These are phyloP conservation scores for Solanum pennellii DNA, from an alignment of 257 asterid species.

Conservation along the genomic window DNA sequence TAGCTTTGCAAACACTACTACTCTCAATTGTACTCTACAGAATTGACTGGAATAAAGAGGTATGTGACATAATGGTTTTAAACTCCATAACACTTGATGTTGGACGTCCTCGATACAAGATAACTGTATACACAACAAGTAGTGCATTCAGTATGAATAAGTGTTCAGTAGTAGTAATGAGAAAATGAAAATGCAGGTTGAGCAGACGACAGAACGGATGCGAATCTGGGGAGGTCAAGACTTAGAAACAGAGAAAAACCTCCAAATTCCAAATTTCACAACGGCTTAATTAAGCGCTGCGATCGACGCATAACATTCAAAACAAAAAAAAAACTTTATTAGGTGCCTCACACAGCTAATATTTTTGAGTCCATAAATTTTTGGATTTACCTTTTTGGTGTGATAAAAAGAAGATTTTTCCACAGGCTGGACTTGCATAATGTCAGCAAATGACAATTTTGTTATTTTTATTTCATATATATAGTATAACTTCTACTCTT, in stretches of 20 bases:
- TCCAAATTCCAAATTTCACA: neutral
- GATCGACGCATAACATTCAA: neutral
- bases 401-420: neutral
- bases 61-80: neutral
- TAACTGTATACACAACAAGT: neutral
- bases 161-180: neutral
- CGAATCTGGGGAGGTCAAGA: constrained; percentile 56
- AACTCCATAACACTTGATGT: neutral
- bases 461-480: no score
- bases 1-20: constrained; percentile 48
- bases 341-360: neutral
- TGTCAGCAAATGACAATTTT: neutral
- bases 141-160: neutral
- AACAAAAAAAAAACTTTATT: neutral
- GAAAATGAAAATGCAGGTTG: constrained; percentile 27
- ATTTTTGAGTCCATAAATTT: no score
- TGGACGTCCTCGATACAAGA: neutral
- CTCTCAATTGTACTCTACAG: constrained; percentile 35
- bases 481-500: neutral
- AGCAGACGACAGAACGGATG: constrained; percentile 53
- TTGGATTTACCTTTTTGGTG: neutral
- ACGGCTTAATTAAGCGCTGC: neutral
- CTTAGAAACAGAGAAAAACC: neutral
- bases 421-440: neutral
- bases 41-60: constrained; percentile 72